A percentile compares a stretch with the other conserved stretches of the same genome.
phyloP scores from a whole-genome alignment of 2,329 filamentous ascomycete genomes.

The Pestalotiopsis sp. region DNA sequence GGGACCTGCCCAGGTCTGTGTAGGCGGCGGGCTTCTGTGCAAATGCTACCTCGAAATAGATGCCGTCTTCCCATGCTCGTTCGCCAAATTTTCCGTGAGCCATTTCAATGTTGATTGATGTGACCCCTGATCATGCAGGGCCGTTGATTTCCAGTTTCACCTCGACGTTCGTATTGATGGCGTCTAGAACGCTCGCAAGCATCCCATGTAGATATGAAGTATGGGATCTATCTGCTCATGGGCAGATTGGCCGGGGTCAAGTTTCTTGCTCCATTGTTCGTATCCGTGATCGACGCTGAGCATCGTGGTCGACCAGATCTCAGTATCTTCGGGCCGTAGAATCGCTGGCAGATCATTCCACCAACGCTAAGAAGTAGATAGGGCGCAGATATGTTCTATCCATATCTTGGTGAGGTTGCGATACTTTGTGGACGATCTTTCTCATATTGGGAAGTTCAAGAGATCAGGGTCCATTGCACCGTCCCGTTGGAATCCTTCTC shows the following conservation, averaged over 20 bases:
- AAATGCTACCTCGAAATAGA: not conserved
- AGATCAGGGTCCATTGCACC: no score
- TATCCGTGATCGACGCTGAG: not conserved
- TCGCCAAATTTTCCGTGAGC: not conserved
- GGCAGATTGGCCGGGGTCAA: not conserved
- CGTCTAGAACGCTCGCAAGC: not conserved
- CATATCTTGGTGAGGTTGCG: not conserved
- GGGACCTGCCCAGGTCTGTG: no score
- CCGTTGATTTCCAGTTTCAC: not conserved
- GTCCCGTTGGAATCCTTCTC: no score
- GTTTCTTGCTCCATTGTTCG: not conserved
- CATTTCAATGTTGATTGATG: not conserved
- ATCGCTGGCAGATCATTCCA: not conserved
- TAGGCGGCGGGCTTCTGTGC: not conserved
- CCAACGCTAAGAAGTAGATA: not conserved
- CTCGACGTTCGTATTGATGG: not conserved
- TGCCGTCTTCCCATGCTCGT: not conserved
- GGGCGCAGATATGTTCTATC: not conserved
- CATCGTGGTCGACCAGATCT: not conserved
- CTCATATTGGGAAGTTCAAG: no score
- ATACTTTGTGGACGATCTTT: not conserved
- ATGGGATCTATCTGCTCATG: no score
- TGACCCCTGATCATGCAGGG: not conserved
- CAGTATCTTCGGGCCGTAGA: not conserved
- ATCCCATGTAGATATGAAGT: no score